Evolutionary conservation across 2,329 filamentous ascomycete species (phyloP).

Genomic region (Diaporthe citriasiana): DNA sequence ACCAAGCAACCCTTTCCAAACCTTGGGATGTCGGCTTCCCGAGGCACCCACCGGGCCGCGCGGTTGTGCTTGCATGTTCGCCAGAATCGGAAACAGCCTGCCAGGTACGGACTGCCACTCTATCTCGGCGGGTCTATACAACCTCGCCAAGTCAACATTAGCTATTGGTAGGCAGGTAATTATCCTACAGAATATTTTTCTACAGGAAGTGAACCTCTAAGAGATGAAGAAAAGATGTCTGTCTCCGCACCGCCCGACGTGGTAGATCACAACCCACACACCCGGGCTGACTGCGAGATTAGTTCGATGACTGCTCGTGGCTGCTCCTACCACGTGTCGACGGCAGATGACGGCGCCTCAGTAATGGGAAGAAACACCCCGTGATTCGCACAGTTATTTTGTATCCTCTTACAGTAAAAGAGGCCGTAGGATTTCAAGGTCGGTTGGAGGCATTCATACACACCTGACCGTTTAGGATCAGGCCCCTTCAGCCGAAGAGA

Average conservation of each 20-base stretch:
- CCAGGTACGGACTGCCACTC: neutral
- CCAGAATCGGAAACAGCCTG: neutral
- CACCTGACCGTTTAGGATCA: neutral
- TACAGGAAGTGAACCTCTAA: neutral
- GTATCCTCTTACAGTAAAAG: too few relatives aligned
- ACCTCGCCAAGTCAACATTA: neutral
- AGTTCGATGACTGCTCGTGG: neutral
- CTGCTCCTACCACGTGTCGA: constrained; percentile 2
- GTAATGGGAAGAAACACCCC: neutral
- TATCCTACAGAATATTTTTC: neutral
- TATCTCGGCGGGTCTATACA: neutral
- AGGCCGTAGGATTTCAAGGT: neutral
- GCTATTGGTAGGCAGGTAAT: neutral
- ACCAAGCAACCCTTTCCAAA: constrained; percentile 13
- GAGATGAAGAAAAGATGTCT: neutral
- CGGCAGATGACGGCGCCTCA: constrained; percentile 2
- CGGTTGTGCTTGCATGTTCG: neutral
- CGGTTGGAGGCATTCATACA: neutral
- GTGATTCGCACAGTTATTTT: neutral
- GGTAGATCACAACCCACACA: neutral
- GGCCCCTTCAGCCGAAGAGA: neutral
- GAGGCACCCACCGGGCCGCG: constrained; percentile 24
- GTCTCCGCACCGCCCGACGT: too few relatives aligned
- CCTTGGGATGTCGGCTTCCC: constrained; percentile 27
- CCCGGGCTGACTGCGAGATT: neutral